Evolutionary conservation across 2,329 filamentous ascomycete genomes (phyloP).

Genomic region (Stylonectria norvegica): DNA sequence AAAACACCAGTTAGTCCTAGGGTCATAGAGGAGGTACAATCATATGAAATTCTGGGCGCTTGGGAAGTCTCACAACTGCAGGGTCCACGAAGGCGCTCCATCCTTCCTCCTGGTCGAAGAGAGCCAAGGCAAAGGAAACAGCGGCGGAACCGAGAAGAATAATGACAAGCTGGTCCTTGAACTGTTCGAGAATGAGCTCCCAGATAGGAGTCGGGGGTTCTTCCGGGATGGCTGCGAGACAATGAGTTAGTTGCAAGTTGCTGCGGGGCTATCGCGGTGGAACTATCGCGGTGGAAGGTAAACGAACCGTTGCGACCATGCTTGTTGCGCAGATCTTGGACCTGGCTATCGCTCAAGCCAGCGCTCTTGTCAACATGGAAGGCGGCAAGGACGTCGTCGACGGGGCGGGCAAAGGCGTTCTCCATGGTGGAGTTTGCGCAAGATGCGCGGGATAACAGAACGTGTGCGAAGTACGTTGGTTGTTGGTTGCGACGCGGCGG

Average conservation of each 20-base stretch:
- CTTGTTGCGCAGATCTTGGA: conserved; percentile 52
- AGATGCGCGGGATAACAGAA: too few species aligned
- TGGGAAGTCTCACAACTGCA: conserved; percentile 67
- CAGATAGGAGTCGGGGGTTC: conserved; percentile 94
- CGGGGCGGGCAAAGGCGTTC: conserved; percentile 57
- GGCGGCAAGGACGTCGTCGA: conserved; percentile 55
- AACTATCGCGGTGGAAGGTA: too few species aligned
- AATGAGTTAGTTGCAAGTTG: conserved; percentile 11
- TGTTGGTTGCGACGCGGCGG: conserved; percentile 1
- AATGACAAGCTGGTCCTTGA: conserved; percentile 97
- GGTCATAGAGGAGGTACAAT: background rate
- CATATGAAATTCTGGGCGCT: background rate
- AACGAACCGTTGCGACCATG: conserved; percentile 64
- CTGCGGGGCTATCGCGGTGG: conserved; percentile 11
- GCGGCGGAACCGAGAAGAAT: conserved; percentile 91
- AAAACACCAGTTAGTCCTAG: conserved; percentile 7
- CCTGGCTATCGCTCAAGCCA: conserved; percentile 59
- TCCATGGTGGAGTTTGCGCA: conserved; percentile 49
- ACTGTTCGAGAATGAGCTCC: conserved; percentile 96
- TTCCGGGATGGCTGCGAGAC: conserved; percentile 59
- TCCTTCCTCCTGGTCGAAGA: conserved; percentile 89
- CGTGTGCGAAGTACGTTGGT: too few species aligned
- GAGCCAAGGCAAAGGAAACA: conserved; percentile 86
- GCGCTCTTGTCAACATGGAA: conserved; percentile 53
- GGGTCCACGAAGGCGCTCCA: conserved; percentile 98